Evolutionary conservation across 2,329 filamentous ascomycete species (phyloP), one percentile per base, ranked within the genome.

Genomic region (Talaromyces sp.): DNA sequence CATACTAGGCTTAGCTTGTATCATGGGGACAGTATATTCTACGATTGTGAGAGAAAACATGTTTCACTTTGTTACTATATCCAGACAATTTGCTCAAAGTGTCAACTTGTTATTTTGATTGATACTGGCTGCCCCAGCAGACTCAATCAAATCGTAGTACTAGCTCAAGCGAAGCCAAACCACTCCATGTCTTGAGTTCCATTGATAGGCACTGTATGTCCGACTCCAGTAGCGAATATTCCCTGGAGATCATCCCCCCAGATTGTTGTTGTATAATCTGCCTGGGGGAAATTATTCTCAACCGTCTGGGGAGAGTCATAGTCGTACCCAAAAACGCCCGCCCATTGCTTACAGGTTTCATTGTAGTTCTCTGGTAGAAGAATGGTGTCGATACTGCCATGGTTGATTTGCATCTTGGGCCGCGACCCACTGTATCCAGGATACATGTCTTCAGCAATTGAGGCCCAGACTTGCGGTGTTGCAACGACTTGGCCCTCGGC

Each of bases 401-500:
- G 58, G 52, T 54, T 53, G 17, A 60, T 31, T 35, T 60, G 58
- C 50, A 60, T 31, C 38, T 38, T 43, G 11, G 58, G 58, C 26
- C 55, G 55, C 8, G 19, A 8, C 21, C 58, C 58, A 5, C 31
- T 51, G 35, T 60, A 60, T 31, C 58, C 58, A 17, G 58, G 53
- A 60, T 21, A 32, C 58, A 38, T 54, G 3, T 56, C 58, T 54
- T 52, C 54, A 8, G 54, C 31, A 17, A 60, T 21, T 56, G 21
- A 6, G 80, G 80, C 38, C 41, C 43, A 48, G 53, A 41, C 21
- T 41, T 54, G 7, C 38, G 57, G 81, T 78, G 1, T 84, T 77
- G 19, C 75, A 78, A 70, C 4, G 12, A 60, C 55, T 27, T 60
- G 31, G 26, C 58, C 58, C 8, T 26, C 29, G 21, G 58, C 50